phyloP scores from a whole-genome alignment of 257 asterid species.

The Solanum raphanifolium region DNA sequence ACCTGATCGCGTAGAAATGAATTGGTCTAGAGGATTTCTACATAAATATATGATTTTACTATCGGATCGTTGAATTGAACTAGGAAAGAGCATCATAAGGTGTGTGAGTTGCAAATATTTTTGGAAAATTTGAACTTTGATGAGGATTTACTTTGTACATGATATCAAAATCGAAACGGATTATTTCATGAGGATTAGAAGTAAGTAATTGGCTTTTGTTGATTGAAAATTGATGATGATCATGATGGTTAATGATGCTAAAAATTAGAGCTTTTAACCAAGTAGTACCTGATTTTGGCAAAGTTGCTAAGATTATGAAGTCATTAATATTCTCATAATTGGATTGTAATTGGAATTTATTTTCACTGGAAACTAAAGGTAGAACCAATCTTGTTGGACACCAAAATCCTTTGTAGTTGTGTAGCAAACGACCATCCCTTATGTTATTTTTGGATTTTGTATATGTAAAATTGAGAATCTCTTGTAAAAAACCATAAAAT shows the following conservation, averaged over 20 bases:
- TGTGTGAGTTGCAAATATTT: neutral
- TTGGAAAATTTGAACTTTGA: neutral
- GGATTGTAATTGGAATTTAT: neutral
- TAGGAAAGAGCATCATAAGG: neutral
- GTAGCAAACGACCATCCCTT: neutral
- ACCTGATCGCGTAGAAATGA: neutral
- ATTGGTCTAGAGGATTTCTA: neutral
- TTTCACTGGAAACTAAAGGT: neutral
- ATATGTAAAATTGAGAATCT: neutral
- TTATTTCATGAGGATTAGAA: conserved; percentile 1
- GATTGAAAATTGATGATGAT: neutral
- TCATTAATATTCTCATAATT: neutral
- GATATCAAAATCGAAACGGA: neutral
- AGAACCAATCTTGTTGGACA: conserved; percentile 1
- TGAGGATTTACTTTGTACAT: neutral
- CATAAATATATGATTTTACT: neutral
- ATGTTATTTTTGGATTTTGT: neutral
- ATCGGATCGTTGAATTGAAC: neutral
- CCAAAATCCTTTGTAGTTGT: conserved; percentile 3
- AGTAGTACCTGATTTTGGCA: conserved; percentile 27
- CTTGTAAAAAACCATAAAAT: neutral
- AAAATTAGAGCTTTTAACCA: conserved; percentile 21
- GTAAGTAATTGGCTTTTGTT: neutral
- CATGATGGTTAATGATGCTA: conserved; percentile 8
- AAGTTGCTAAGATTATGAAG: conserved; percentile 4